These are phyloP conservation scores for Lachancea lanzarotensis DNA, from an alignment of 805 yeast species.

Conservation along the genomic window DNA sequence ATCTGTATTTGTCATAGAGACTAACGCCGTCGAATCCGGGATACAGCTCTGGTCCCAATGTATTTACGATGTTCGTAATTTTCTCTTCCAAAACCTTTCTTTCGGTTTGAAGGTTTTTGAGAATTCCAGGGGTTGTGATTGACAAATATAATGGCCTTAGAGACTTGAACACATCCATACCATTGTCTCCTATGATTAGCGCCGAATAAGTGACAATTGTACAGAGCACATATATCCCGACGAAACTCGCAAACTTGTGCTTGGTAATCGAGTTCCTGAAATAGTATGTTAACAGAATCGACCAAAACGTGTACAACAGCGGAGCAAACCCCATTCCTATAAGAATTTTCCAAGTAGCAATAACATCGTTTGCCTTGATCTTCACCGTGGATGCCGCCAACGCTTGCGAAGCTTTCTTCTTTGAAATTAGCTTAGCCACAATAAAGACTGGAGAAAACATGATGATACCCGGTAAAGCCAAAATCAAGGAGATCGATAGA, in stretches of 20 bases:
- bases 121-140: slow-evolving; percentile 49
- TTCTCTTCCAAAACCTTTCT: slow-evolving; percentile 60
- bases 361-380: slow-evolving; percentile 84
- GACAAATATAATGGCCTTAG: slow-evolving; percentile 73
- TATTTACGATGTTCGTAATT: slow-evolving; percentile 74
- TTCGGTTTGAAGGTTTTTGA: slow-evolving; percentile 51
- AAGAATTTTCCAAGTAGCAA: slow-evolving; percentile 95
- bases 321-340: slow-evolving; percentile 90
- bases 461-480: slow-evolving; percentile 83
- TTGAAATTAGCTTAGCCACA: slow-evolving; percentile 67
- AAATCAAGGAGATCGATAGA: slow-evolving; percentile 47
- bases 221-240: slow-evolving; percentile 56
- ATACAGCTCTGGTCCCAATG: slow-evolving; percentile 75
- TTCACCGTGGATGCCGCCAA: slow-evolving; percentile 84
- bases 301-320: slow-evolving; percentile 71
- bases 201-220: slow-evolving; percentile 84
- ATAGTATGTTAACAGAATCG: slow-evolving; percentile 46
- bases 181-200: slow-evolving; percentile 83
- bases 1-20: slow-evolving; percentile 19
- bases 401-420: slow-evolving; percentile 67
- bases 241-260: slow-evolving; percentile 37
- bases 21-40: slow-evolving; percentile 64
- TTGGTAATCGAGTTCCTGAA: slow-evolving; percentile 30
- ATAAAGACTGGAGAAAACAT: slow-evolving; percentile 85
- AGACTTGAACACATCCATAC: slow-evolving; percentile 81